Conservation (phyloP, 202 grass and related monocot species). For the Hordeum pubiflorum region DNA sequence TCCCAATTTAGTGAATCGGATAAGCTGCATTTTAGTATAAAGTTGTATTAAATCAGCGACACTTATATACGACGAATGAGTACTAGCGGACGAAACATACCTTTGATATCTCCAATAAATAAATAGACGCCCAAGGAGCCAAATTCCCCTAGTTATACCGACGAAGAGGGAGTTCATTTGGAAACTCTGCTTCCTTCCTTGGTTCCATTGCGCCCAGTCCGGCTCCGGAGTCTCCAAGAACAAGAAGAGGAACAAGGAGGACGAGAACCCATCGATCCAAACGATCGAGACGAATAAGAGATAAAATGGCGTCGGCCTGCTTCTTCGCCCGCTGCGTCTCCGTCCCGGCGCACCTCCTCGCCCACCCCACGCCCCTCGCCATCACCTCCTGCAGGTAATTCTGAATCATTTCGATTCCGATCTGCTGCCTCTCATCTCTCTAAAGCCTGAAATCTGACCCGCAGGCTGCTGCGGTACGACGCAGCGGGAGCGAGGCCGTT, state of each 20-base stretch:
- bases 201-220: neutral
- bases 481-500: neutral
- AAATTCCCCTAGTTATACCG: too few species aligned
- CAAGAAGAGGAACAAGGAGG: neutral
- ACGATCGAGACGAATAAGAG: neutral
- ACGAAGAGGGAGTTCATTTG: too few species aligned
- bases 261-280: neutral
- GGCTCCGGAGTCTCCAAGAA: neutral
- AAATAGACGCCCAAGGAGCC: too few species aligned
- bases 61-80: too few species aligned
- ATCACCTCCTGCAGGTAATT: neutral
- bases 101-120: too few species aligned
- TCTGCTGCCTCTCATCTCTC: too few species aligned
- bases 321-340: slow-evolving; percentile 13
- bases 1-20: too few species aligned
- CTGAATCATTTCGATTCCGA: neutral
- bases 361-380: neutral
- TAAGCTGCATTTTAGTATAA: too few species aligned
- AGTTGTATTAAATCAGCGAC: too few species aligned
- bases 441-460: too few species aligned
- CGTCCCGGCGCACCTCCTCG: neutral
- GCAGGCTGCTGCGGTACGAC: neutral
- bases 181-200: too few species aligned
- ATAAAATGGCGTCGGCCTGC: slow-evolving; percentile 26
- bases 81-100: too few species aligned